Evolutionary conservation across 2,329 filamentous ascomycete species (phyloP), one percentile per base, ranked within the genome.

Genomic region (Calonectria fujianensis): DNA sequence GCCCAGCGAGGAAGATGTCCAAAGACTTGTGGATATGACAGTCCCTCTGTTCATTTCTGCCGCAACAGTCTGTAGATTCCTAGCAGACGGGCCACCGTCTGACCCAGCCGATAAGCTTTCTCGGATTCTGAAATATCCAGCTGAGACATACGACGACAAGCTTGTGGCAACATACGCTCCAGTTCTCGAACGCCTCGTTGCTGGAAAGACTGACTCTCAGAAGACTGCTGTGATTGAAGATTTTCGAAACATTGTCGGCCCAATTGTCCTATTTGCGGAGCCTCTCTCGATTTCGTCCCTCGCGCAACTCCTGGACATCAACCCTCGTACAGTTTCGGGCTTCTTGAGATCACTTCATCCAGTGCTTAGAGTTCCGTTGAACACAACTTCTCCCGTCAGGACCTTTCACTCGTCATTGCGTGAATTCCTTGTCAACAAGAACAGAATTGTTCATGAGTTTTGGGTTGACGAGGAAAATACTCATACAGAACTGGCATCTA

Each of bases 381-480:
- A 77, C 11, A 1, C 69, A 11, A 61, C 74, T 0, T 16, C 35
- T 5, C 82, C 83, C 0, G 63, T 86, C 5, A 79, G 77, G 20
- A 72, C 83, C 1, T 80, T 85, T 4, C 85, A 87, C 61, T 72
- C 83, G 14, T 86, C 85, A 0, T 87, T 87, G 65, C 82, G 82
- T 20, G 84, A 87, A 54, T 81, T 80, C 3, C 29, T 80, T 1
- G 0, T 75, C 13, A 75, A 84, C 14, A 24, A 69, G 41, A 75
- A n/a, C 79, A 82, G 45, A 13, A 80, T 76, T 69, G 73, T 75
- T 32, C 64, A 32, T n/a, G 7, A 52, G 7, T 79, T 81, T n/a
- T 75, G 59, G 68, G 20, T 80, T 11, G 65, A 78, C 14, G 70
- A 77, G 10, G 10, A 32, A 8, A 20, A 37, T 16, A 13, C 45